phyloP scores from a whole-genome alignment of 768 basidiomycete species.

The Rhodocollybia butyracea region DNA sequence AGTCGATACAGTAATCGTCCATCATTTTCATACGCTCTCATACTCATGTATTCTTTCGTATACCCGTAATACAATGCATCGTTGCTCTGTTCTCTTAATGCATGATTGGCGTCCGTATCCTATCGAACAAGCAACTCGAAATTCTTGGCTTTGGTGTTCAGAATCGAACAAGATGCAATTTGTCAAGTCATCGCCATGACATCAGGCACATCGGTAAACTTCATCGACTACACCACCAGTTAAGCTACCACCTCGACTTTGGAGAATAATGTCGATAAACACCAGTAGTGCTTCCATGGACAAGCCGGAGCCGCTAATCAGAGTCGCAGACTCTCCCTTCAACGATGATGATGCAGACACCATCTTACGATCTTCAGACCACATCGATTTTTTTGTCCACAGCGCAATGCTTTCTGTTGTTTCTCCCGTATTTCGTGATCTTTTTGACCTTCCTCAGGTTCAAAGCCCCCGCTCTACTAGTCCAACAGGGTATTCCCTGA shows the following conservation, averaged over 20 bases:
- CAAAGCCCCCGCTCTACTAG: not conserved
- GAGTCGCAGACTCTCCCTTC: not conserved
- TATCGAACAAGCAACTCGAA: not conserved
- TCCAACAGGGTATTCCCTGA: no score
- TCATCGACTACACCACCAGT: no score
- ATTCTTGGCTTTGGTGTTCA: not conserved
- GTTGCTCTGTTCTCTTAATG: not conserved
- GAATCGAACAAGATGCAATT: no score
- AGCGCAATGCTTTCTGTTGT: not conserved
- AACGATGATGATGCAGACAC: not conserved
- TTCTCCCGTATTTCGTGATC: not conserved
- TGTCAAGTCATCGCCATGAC: no score
- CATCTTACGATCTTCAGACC: not conserved
- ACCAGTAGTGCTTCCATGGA: no score
- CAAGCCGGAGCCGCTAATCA: no score
- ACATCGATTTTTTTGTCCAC: not conserved
- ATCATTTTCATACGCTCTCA: not conserved
- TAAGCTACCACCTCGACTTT: no score
- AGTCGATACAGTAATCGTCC: slow-evolving; percentile 1
- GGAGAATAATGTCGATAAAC: no score
- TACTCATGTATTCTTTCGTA: slow-evolving; percentile 4
- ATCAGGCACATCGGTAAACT: no score
- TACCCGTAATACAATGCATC: slow-evolving; percentile 7
- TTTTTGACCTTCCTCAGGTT: not conserved
- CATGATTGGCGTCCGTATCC: not conserved